Base-by-base conservation (phyloP, 192 early-diverging fungal species). In the Dimargaris xerosporica region DNA sequence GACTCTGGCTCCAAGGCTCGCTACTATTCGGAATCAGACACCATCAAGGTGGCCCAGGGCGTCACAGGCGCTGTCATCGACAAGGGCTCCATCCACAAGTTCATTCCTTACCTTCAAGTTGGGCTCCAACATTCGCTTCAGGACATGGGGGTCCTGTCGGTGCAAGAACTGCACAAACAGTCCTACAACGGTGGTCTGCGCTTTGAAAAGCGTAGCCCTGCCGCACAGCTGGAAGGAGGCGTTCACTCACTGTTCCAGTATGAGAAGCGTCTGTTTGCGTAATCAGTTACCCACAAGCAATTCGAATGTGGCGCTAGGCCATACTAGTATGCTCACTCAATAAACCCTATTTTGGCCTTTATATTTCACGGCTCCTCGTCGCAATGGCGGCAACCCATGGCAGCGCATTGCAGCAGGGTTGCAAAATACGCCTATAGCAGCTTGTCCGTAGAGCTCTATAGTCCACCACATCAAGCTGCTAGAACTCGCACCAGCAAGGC, bases 1-100 rank as follows among this genome's bases (percentile, higher is more conserved):
- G 87, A 90, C 69, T 85, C 82, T 47, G 86, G 86, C 13, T 84
- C 84, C 26, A 83, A 87, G 80, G 85, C 85, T 31, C 89, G 96
- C 54, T 98, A 98, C 76, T 98, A 91, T 72, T 89, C 87, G 47
- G 96, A 98, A 74, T 85, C 82, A n/a, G 96, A 96, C 81, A 81
- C 78, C 63, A 86, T 98, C 76, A 98, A 98, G 80, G 96, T 98
- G 28, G 96, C 96, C 7, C 96, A 98, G 80, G 96, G 96, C 68
- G 96, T 98, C 15, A 82, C 91, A 30, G 96, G 96, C 25, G 85
- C 88, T 15, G 96, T 98, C n/a, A 80, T 98, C 44, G 96, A 98
- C 73, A 94, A 95, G 82, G 96, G 96, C 34, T 87, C 82, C 41
- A 88, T 95, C 63, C 87, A 91, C 78, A 91, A 88, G 75, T 98